Percentiles rank a stretch among this genome's conserved stretches.
Evolutionary conservation across 129 eudicot species (phyloP).

Genomic region (Apium graveolens): DNA sequence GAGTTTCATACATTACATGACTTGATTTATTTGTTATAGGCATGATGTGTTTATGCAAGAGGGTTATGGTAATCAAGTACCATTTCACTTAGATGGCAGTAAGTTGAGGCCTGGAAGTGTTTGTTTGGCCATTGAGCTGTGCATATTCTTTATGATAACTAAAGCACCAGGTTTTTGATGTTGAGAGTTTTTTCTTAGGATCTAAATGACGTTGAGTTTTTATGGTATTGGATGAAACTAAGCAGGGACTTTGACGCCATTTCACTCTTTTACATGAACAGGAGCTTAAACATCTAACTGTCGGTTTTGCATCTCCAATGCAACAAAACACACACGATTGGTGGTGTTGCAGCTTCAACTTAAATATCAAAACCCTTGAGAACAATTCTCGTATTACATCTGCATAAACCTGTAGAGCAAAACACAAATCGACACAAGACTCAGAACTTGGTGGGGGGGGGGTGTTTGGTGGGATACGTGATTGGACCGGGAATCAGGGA

Average conservation of each 20-base stretch:
- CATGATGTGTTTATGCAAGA: background rate
- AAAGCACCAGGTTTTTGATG: background rate
- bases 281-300: constrained; percentile 32
- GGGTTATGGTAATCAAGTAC: background rate
- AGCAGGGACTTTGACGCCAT: no score
- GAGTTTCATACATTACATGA: background rate
- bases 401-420: constrained; percentile 39
- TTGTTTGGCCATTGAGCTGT: constrained; percentile 3
- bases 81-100: background rate
- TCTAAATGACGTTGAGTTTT: background rate
- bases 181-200: background rate
- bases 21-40: background rate
- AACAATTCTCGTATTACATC: constrained; percentile 46
- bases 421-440: no score
- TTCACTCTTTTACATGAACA: background rate
- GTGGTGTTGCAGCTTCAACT: constrained; percentile 43
- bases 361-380: constrained; percentile 50
- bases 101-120: background rate
- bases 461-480: no score
- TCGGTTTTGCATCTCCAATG: constrained; percentile 41
- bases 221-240: no score
- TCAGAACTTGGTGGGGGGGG: no score
- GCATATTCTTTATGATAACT: background rate
- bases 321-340: no score
- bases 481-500: no score